Base-by-base conservation (phyloP, 345 rosid genomes). In the Excoecaria agallocha region DNA sequence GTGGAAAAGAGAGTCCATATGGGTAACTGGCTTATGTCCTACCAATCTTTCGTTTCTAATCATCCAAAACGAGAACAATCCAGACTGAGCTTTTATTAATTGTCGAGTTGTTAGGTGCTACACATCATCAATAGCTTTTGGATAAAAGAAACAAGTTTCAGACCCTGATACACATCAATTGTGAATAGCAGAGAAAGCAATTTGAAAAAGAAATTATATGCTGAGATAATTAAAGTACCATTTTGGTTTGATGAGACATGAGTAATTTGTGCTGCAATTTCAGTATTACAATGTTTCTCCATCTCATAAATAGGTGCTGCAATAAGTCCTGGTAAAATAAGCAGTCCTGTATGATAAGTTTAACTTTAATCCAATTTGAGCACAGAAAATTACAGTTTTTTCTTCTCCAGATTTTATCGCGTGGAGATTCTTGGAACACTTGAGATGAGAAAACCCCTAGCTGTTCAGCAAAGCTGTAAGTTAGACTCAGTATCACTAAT, bases 371-470 rank as follows among this genome's bases (percentile, higher is more conserved):
- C 46, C 17, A 54, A 76, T 73, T 7, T 20, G 13, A 77, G 60
- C 50, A 50, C 49, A 57, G 50, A 9, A 38, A 73, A 51, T 84
- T 84, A 93, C 99, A 95, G 77, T 85, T 82, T 82, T 95, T 90
- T 74, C 89, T 86, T 81, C 89, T 90, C 90, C 87, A 85, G 75
- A 85, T 82, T 81, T 88, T 91, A 45, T 90, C 94, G 71, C 84
- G 86, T 8, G 94, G 89, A 80, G 97, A 91, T 74, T 91, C 98
- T 87, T 93, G 98, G 82, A 95, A 89, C 51, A 95, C 97, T 75
- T 93, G 98, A 73, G 99, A 90, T 63, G 97, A 95, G 85, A 95
- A 93, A 25, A 93, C 94, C 78, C 99, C 99, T 25, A 95, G 99
- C 99, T 95, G 90, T 82, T 77, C 66, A 73, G 82, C 74, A 73